Base-by-base conservation (phyloP, 345 rosid species). In the Cardamine occulta region DNA sequence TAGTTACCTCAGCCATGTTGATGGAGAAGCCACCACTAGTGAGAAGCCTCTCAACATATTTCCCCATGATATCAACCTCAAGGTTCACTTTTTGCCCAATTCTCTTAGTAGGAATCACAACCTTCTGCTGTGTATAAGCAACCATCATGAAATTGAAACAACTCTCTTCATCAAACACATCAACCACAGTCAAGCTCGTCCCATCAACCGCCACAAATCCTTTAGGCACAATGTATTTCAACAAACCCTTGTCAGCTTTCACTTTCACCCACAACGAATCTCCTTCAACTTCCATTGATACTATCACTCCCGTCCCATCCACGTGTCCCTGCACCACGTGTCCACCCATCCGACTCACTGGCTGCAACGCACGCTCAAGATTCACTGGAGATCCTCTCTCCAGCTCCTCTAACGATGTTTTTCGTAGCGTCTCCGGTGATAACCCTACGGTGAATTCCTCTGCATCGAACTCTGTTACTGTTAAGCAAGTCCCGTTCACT, bases 271-370 rank as follows among this genome's bases (percentile, higher is more conserved):
- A 89, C 81, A 93, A 24, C 1, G 98, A 93, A 66, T 93, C 98
- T 12, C 80, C 86, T 45, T 93, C 97, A 5, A 71, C 72, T 17
- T 82, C 87, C 83, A 79, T 88, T 48, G 76, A 76, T 39, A 84
- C 87, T 0, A 93, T 93, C 88, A 76, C 87, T 44, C 96, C 98
- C 10, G 94, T 89, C 6, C 96, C 97, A 65, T 93, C 98, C 71
- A 93, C 97, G 69, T 91, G 96, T 6, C 98, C 98, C 84, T 89
- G 97, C 79, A 89, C 97, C 69, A 91, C 89, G 79, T 93, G 97
- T 15, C 96, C 96, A 1, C 98, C 98, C 97, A 91, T 88, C 12
- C 94, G 74, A 45, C 86, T 85, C 17, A 82, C 78, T 4, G 98
- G 96, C 72, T 82, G 90, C 40, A 91, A 82, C 6, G 97, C 97